Evolutionary conservation across 345 rosid species (phyloP), one percentile per base, ranked within the genome.

Genomic region (Bretschneidera sinensis): DNA sequence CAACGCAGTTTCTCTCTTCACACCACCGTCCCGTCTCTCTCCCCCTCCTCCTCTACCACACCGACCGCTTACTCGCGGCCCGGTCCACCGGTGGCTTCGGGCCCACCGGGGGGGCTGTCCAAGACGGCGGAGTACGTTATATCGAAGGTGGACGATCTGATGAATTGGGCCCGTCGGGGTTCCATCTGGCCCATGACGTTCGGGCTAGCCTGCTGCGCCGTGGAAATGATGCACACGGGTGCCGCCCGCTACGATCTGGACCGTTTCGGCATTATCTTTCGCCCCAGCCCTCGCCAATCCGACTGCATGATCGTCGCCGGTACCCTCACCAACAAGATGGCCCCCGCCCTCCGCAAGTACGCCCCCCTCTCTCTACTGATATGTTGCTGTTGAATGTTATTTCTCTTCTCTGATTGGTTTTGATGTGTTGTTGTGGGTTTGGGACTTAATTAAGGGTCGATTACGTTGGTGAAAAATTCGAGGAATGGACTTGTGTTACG

Each of bases 171-270:
- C 51, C 95, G 97, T 24, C 83, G 92, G 1, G 99, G 97, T 4
- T 94, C 97, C 71, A 85, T 94, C 71, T 94, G 99, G 99, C 99
- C 99, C 62, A 94, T 94, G 99, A 90, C 99, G 24, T 90, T 94
- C 60, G 97, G 99, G 4, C 89, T 94, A 21, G 99, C 99, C 17
- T 88, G 97, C 80, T 94, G 99, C 74, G 99, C 99, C 33, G 97
- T 94, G 8, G 99, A 94, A 73, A 94, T 94, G 97, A 94, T 94
- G 99, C 99, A 94, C 78, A 73, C 99, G 54, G 97, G 97, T 51
- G 99, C 97, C 24, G 80, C 99, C 68, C 88, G 99, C 2, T 94
- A 90, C 69, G 99, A 94, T 85, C 84, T 94, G 65, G 99, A 94
- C 33, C 85, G 99, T 16, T 94, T 94, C 55, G 99, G 99, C 31